These are phyloP conservation scores for Pyrus hybrid DNA, from an alignment of 331 rosid genomes.

Conservation along the genomic window DNA sequence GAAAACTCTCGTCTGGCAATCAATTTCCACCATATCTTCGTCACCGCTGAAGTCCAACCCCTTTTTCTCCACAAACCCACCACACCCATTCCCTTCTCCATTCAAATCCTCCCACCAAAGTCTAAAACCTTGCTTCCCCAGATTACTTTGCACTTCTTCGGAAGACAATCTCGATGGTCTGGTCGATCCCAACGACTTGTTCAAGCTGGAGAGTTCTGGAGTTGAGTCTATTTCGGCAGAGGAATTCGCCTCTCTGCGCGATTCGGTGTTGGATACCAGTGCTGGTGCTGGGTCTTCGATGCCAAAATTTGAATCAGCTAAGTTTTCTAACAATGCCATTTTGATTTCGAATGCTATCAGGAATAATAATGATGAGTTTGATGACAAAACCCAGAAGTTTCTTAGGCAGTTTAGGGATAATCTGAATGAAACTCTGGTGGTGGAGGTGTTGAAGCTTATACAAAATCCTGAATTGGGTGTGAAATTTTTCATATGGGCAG, in stretches of 20 bases:
- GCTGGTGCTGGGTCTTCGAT: constrained; percentile 18
- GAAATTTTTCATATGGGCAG: no score
- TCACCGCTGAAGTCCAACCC: neutral
- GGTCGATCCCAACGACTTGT: constrained; percentile 28
- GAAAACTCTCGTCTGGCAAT: constrained; percentile 18
- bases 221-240: constrained; percentile 26
- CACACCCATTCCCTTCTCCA: no score
- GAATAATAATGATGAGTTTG: constrained; percentile 25
- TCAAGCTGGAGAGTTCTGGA: constrained; percentile 6
- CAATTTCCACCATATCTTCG: constrained; percentile 18
- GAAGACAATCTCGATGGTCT: no score
- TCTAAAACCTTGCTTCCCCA: no score
- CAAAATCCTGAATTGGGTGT: no score
- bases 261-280: constrained; percentile 30
- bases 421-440: constrained; percentile 43
- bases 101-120: no score
- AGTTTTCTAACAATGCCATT: constrained; percentile 34
- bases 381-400: constrained; percentile 35
- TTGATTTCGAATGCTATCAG: constrained; percentile 34
- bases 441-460: constrained; percentile 54
- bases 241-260: constrained; percentile 48
- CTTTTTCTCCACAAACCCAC: neutral
- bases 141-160: no score
- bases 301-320: constrained; percentile 9
- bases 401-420: constrained; percentile 57